A percentile compares a stretch with the other conserved stretches of the same genome.
Conservation (phyloP, 2,329 filamentous ascomycete genomes). For the Penicillium sp. region DNA sequence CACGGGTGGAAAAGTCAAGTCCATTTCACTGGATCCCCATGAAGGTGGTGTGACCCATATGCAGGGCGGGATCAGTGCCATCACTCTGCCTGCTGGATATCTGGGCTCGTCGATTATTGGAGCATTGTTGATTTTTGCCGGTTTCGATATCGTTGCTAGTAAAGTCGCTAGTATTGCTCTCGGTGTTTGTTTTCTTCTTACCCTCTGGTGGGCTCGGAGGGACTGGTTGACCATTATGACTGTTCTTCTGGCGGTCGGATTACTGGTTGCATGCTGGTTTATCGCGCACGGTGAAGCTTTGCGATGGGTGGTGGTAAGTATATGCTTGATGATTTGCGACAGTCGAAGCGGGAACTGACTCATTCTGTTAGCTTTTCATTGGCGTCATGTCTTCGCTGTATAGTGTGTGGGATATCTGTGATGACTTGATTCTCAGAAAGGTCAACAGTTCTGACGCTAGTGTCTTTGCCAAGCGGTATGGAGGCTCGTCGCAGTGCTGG, state of each 20-base stretch:
- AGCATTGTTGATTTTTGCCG: conserved; percentile 69
- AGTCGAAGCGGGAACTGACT: background rate
- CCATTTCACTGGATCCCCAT: conserved; percentile 66
- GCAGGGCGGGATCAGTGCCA: conserved; percentile 61
- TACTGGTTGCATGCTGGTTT: conserved; percentile 72
- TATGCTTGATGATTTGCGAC: background rate
- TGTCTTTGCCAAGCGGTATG: conserved; percentile 71
- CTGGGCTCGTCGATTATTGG: conserved; percentile 71
- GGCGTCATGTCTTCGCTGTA: conserved; percentile 77
- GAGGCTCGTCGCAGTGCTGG: conserved; percentile 75
- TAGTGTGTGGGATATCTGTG: conserved; percentile 79
- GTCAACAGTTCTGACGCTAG: conserved; percentile 74
- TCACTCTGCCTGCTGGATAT: conserved; percentile 73
- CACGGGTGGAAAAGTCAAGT: conserved; percentile 68
- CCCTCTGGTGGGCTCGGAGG: conserved; percentile 71
- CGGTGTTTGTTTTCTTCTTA: conserved; percentile 69
- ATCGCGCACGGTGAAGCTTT: conserved; percentile 68
- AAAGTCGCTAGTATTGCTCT: conserved; percentile 71
- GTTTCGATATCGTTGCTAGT: conserved; percentile 73
- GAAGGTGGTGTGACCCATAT: conserved; percentile 76
- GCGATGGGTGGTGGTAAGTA: conserved; percentile 60
- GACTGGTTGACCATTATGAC: conserved; percentile 73
- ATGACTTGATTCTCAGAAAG: conserved; percentile 73
- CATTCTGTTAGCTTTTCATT: conserved; percentile 58
- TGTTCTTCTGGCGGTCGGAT: conserved; percentile 61